Evolutionary conservation across 305 asterid species (phyloP).

Genomic region (Solanum hybrid): DNA sequence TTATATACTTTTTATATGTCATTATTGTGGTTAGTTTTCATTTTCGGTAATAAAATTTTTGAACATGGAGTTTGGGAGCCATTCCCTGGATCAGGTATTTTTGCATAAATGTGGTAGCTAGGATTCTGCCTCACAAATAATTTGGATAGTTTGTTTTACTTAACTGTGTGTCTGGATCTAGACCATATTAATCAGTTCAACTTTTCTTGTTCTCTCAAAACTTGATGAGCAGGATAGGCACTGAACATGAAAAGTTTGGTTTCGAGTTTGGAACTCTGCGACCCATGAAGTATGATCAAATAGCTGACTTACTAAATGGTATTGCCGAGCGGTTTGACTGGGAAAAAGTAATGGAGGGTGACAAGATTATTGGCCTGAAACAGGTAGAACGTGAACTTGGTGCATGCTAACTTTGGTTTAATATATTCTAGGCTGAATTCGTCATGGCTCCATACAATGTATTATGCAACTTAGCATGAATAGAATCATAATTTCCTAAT

Average conservation of each 20-base stretch:
- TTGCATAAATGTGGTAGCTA: not conserved
- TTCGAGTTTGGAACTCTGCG: constrained; percentile 57
- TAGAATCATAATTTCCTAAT: not conserved
- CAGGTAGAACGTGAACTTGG: constrained; percentile 38
- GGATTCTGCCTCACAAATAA: not conserved
- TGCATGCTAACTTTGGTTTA: not conserved
- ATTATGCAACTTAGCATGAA: not conserved
- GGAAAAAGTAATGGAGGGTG: constrained; percentile 92
- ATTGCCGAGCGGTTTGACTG: constrained; percentile 95
- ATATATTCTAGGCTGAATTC: not conserved
- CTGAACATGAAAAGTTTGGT: constrained; percentile 96
- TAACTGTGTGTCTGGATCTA: not conserved
- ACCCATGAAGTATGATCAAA: constrained; percentile 86
- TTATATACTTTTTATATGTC: not conserved
- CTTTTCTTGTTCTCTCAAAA: constrained; percentile 9
- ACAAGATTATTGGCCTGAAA: constrained; percentile 77
- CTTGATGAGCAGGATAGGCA: constrained; percentile 67
- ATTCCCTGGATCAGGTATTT: not conserved
- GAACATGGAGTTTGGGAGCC: not conserved
- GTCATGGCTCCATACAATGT: not conserved
- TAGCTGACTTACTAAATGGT: constrained; percentile 71
- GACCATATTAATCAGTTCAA: not conserved
- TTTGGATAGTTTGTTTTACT: not conserved
- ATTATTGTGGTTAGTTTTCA: not conserved
- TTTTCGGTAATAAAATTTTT: not conserved